Evolutionary conservation across 2,329 filamentous ascomycete genomes (phyloP).

Genomic region (Monosporascus sp.): DNA sequence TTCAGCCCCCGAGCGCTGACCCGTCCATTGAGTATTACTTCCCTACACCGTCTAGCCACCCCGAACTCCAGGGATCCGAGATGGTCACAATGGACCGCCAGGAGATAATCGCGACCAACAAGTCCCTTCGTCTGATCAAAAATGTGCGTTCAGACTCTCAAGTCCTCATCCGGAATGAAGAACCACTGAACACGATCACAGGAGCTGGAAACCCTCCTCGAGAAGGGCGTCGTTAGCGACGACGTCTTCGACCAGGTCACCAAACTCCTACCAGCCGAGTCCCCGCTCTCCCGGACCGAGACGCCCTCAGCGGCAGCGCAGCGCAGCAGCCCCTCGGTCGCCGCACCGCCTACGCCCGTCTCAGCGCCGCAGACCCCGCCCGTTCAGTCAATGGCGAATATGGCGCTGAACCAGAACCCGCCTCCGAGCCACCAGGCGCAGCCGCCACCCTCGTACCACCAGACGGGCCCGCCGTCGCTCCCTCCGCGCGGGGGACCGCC

Average conservation of each 20-base stretch:
- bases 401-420: conserved; percentile 28
- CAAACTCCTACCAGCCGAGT: conserved; percentile 67
- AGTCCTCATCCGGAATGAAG: background rate
- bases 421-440: conserved; percentile 22
- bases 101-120: conserved; percentile 65
- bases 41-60: background rate
- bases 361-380: conserved; percentile 13
- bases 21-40: background rate
- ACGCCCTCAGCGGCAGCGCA: conserved; percentile 28
- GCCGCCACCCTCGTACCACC: conserved; percentile 46
- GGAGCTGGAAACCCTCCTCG: conserved; percentile 88
- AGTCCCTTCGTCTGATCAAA: conserved; percentile 82
- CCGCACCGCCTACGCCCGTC: conserved; percentile 2
- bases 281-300: conserved; percentile 48
- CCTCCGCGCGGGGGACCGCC: conserved; percentile 29
- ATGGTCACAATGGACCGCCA: conserved; percentile 50
- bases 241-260: conserved; percentile 70
- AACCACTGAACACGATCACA: conserved; percentile 30
- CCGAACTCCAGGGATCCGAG: conserved; percentile 10
- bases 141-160: conserved; percentile 51
- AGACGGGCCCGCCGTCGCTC: conserved; percentile 34
- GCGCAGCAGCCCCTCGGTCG: conserved; percentile 23
- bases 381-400: conserved; percentile 35
- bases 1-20: background rate
- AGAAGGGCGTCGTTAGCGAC: conserved; percentile 72